These are phyloP conservation scores for Claviceps pusilla DNA, from an alignment of 2,329 filamentous ascomycete genomes.

Conservation along the genomic window DNA sequence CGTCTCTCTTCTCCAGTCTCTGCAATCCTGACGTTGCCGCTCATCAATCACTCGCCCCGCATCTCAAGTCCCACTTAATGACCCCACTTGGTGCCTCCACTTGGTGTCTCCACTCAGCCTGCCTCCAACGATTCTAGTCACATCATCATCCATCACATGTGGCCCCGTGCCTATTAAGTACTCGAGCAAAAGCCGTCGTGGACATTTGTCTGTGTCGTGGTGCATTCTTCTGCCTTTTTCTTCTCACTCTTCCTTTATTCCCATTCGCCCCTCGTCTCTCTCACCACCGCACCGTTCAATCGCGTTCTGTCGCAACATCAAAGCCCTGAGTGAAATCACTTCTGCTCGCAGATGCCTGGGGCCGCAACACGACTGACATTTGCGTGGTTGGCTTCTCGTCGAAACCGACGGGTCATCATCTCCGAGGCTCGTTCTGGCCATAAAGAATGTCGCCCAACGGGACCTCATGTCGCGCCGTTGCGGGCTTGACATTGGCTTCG, in stretches of 20 bases:
- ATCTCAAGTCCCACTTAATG: too few relatives aligned
- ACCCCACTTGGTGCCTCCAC: not conserved
- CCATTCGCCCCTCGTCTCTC: not conserved
- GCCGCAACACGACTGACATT: not conserved
- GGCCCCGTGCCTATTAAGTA: not conserved
- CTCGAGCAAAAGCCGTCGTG: not conserved
- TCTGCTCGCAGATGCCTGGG: constrained; percentile 1
- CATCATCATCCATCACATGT: not conserved
- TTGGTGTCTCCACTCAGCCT: not conserved
- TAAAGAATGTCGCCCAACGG: constrained; percentile 1
- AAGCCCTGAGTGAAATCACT: not conserved
- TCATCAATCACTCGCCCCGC: too few relatives aligned
- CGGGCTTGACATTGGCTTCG: not conserved
- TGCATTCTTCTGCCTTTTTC: not conserved
- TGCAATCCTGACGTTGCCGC: too few relatives aligned
- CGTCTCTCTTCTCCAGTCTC: too few relatives aligned
- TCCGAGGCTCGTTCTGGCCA: not conserved
- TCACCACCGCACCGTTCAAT: not conserved
- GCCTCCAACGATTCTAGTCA: constrained; percentile 4
- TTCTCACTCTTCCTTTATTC: not conserved
- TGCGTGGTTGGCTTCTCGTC: not conserved
- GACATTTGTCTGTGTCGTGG: constrained; percentile 1
- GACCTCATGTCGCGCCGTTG: not conserved
- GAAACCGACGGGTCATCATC: not conserved
- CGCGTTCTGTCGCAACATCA: too few relatives aligned